Evolutionary conservation across 805 yeast species (phyloP), one percentile per base, ranked within the genome.

Genomic region (Wickerhamomyces silvicola): DNA sequence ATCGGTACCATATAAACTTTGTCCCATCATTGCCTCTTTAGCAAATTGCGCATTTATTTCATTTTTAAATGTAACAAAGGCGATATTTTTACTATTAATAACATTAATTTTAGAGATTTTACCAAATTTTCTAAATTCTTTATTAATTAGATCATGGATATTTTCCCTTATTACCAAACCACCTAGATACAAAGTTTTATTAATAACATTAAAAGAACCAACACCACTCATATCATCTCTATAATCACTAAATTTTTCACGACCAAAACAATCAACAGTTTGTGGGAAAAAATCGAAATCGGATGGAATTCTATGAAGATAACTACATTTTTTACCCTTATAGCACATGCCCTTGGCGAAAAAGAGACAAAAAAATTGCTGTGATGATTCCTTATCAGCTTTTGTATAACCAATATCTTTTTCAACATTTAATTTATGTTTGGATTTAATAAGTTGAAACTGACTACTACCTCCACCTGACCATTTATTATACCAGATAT

Each of bases 171-270:
- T 41, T 36, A 64, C 72, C 55, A 70, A 13, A 52, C 65, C 42
- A 74, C 94, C 92, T 3, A 90, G 72, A 50, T 80, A 88, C 2
- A 90, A 54, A 0, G 96, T 86, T 32, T 77, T 59, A 51, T 87
- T 88, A n/a, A 64, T 63, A 22, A 65, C 60, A 43, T 71, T 66
- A 51, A 90, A 78, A 16, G 85, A 77, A 0, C 97, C 98, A 4
- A 87, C 80, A 21, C 98, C 98, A 18, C 81, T 76, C 96, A 87
- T 87, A 57, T 90, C 97, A 43, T 90, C 96, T 43, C 87, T 62
- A 48, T 84, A 85, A 29, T 76, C 81, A 1, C 81, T 66, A 41
- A 81, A 81, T 54, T 82, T 85, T 49, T 84, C 95, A 37, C 98
- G 63, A 2, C 97, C 97, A 64, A 90, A 90, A 49, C 97, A 88